Conservation (phyloP, 345 rosid genomes). For the Diplotaxis tenuifolia region DNA sequence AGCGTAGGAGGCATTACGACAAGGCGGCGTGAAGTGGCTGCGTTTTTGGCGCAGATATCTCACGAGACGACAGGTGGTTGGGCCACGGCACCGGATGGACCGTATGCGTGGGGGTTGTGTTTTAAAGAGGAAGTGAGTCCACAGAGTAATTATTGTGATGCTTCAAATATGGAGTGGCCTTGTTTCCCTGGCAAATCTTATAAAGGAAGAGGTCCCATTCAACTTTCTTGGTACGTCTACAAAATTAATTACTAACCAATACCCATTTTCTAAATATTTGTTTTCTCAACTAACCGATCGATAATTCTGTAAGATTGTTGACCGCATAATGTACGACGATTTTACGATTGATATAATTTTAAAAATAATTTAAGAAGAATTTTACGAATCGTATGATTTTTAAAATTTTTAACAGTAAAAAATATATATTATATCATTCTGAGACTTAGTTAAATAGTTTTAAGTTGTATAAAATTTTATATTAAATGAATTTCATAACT, state of each 20-base stretch:
- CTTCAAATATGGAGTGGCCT: slow-evolving; percentile 40
- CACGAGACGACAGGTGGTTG: slow-evolving; percentile 66
- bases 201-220: slow-evolving; percentile 61
- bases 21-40: slow-evolving; percentile 55
- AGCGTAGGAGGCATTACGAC: slow-evolving; percentile 40
- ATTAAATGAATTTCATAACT: too few species aligned
- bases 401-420: neutral
- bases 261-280: neutral
- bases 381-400: neutral
- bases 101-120: slow-evolving; percentile 74
- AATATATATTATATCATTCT: too few species aligned
- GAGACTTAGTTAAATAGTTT: neutral
- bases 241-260: neutral
- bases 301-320: neutral
- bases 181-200: slow-evolving; percentile 54
- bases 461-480: too few species aligned
- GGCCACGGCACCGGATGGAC: slow-evolving; percentile 63
- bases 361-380: neutral
- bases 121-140: slow-evolving; percentile 49
- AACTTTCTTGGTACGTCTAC: slow-evolving; percentile 49
- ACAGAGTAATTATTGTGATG: slow-evolving; percentile 44
- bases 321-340: neutral
- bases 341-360: neutral
- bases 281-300: neutral
- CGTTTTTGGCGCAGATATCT: slow-evolving; percentile 67